phyloP scores from a whole-genome alignment of 176 grass and related monocot species.

The sorghum (Sorghum bicolor) region DNA sequence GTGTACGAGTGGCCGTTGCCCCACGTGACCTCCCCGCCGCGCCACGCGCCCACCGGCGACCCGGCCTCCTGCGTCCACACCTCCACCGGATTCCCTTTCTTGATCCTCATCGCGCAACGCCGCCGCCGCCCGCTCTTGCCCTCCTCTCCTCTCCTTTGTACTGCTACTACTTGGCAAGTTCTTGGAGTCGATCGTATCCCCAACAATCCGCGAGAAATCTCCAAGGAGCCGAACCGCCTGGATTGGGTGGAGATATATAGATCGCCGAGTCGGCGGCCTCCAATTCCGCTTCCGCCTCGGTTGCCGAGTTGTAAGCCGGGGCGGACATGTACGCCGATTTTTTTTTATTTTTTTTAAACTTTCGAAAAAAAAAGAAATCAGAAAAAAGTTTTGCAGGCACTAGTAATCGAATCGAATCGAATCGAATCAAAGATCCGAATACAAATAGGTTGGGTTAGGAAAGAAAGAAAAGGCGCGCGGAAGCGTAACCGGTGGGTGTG shows the following conservation, averaged over 20 bases:
- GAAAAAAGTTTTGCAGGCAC: neutral
- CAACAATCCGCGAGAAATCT: neutral
- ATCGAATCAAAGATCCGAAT: too few species aligned
- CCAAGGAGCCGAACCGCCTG: neutral
- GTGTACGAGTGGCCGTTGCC: slow-evolving; percentile 67
- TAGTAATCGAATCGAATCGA: neutral
- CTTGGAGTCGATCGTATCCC: neutral
- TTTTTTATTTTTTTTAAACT: too few species aligned
- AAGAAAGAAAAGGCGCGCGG: too few species aligned
- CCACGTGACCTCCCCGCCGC: slow-evolving; percentile 49
- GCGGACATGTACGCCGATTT: neutral
- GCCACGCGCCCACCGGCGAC: slow-evolving; percentile 42
- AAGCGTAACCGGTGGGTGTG: too few species aligned
- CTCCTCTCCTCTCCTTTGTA: neutral
- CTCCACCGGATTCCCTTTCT: slow-evolving; percentile 47
- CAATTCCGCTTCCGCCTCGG: neutral
- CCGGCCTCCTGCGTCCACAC: slow-evolving; percentile 22
- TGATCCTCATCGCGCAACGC: slow-evolving; percentile 49
- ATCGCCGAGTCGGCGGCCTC: slow-evolving; percentile 21
- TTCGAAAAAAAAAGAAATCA: neutral
- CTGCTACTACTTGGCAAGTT: neutral
- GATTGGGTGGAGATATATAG: slow-evolving; percentile 5
- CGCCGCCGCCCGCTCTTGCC: neutral
- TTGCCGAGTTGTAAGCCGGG: neutral
- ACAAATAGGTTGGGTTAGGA: too few species aligned